Conservation (phyloP, 306 rosid species). For the Hylodesmum podocarpum region DNA sequence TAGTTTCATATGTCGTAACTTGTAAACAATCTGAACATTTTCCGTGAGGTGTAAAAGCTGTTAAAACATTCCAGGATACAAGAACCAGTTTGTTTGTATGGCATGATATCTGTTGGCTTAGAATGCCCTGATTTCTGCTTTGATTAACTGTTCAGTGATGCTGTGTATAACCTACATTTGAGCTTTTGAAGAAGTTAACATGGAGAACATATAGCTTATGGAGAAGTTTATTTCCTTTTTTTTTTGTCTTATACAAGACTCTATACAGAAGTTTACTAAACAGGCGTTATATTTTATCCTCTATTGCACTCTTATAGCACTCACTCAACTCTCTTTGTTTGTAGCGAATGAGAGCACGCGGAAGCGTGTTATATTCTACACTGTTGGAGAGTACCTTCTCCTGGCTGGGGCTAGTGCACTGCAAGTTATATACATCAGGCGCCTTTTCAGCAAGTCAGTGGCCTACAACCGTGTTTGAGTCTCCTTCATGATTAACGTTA, state of each 20-base stretch:
- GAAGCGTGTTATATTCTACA: constrained; percentile 77
- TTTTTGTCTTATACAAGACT: too few relatives aligned
- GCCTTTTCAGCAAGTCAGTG: constrained; percentile 91
- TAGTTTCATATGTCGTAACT: constrained; percentile 1
- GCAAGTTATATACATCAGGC: constrained; percentile 84
- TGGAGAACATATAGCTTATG: too few relatives aligned
- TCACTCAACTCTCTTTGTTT: background rate
- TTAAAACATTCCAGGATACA: background rate
- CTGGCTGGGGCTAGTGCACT: constrained; percentile 68
- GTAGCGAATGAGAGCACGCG: constrained; percentile 94
- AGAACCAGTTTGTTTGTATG: background rate
- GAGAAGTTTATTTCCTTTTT: too few relatives aligned
- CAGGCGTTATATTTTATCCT: background rate
- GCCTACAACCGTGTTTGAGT: constrained; percentile 89
- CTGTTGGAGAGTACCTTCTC: constrained; percentile 78
- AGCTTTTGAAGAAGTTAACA: too few relatives aligned
- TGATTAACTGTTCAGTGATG: background rate
- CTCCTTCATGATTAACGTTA: constrained; percentile 12
- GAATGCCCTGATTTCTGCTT: background rate
- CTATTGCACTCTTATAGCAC: background rate
- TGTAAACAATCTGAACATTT: background rate
- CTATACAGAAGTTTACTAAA: too few relatives aligned
- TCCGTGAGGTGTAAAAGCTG: background rate
- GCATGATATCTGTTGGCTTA: background rate
- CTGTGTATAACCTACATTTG: too few relatives aligned